Percentiles rank a stretch among this genome's conserved stretches.
phyloP scores from a whole-genome alignment of 2,329 filamentous ascomycete genomes.

The Calonectria honghensis region DNA sequence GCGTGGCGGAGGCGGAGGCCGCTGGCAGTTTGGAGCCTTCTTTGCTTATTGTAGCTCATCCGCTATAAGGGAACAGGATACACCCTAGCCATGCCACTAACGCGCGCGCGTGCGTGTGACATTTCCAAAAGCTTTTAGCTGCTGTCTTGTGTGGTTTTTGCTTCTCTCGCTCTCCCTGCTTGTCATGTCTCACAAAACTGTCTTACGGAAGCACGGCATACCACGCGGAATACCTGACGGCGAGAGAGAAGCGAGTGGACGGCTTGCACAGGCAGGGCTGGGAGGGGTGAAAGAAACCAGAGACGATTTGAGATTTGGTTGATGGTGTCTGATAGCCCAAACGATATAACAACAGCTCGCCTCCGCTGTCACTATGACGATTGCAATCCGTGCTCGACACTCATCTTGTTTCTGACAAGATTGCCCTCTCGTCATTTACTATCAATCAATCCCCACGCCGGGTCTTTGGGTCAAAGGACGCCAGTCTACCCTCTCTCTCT shows the following conservation, averaged over 20 bases:
- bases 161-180: constrained; percentile 19
- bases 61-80: constrained; percentile 1
- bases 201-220: constrained; percentile 24
- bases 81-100: constrained; percentile 15
- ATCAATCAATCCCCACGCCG: not conserved
- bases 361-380: not conserved
- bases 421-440: constrained; percentile 1
- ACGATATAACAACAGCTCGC: constrained; percentile 16
- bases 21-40: constrained; percentile 14
- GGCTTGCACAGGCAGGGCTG: constrained; percentile 1
- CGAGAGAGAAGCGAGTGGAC: constrained; percentile 6
- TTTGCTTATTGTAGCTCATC: constrained; percentile 16
- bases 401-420: not conserved
- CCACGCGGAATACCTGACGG: constrained; percentile 6
- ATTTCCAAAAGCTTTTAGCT: constrained; percentile 16
- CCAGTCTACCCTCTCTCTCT: not conserved
- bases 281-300: not conserved
- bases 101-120: constrained; percentile 19
- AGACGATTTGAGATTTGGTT: not conserved
- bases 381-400: not conserved
- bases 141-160: constrained; percentile 20
- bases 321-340: not conserved
- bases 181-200: constrained; percentile 19
- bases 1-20: constrained; percentile 4
- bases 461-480: not conserved